These are phyloP conservation scores for Sporisorium scitamineum DNA, from an alignment of 1,284 basidiomycete genomes.

Conservation along the genomic window DNA sequence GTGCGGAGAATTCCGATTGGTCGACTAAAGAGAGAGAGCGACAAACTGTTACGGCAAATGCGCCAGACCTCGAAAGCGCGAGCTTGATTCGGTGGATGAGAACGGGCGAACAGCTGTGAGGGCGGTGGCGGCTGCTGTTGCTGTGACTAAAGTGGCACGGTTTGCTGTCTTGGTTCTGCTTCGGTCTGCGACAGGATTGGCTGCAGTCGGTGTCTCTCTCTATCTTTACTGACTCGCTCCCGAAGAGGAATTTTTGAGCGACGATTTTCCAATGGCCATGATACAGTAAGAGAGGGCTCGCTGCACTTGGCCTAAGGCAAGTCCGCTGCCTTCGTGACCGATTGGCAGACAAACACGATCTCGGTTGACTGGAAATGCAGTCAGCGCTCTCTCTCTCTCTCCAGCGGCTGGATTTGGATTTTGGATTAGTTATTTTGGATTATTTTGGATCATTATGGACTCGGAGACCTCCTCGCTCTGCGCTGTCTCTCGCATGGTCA, in stretches of 20 bases:
- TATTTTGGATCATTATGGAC: neutral
- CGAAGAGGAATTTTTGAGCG: neutral
- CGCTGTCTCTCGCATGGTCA: neutral
- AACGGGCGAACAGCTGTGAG: too few relatives aligned
- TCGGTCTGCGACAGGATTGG: neutral
- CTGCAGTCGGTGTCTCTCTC: neutral
- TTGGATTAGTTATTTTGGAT: neutral
- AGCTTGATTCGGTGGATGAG: too few relatives aligned
- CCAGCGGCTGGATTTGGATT: neutral
- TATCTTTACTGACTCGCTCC: neutral
- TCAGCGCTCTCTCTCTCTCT: too few relatives aligned
- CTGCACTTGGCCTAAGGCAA: neutral
- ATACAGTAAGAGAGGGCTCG: neutral
- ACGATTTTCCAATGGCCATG: too few relatives aligned
- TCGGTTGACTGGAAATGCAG: too few relatives aligned
- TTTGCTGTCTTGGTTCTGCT: neutral
- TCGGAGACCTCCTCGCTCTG: too few relatives aligned
- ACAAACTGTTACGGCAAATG: neutral
- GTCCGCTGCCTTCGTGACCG: slow-evolving; percentile 1
- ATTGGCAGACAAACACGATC: too few relatives aligned
- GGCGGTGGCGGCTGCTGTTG: too few relatives aligned
- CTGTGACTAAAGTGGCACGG: too few relatives aligned
- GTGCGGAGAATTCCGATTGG: too few relatives aligned
- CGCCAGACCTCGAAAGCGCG: neutral
- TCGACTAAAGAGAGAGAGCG: too few relatives aligned